Evolutionary conservation across 495 filamentous ascomycete genomes (phyloP).

Genomic region (Amphirosellinia nigrospora): DNA sequence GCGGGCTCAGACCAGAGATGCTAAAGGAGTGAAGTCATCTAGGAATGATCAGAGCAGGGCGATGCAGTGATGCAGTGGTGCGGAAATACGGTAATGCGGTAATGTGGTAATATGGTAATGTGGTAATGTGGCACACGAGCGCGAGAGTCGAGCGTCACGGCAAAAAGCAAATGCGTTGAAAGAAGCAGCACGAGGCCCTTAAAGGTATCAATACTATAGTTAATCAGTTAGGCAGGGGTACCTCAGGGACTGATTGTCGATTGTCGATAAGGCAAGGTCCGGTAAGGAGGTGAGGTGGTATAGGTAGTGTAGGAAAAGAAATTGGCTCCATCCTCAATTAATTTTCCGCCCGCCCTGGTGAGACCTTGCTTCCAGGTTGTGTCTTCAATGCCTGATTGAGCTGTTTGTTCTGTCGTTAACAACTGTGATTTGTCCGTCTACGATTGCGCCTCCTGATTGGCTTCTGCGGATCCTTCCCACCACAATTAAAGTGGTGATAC

Average conservation of each 20-base stretch:
- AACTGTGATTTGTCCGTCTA: neutral
- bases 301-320: too few relatives aligned
- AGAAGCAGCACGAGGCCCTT: conserved; percentile 21
- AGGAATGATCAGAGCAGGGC: conserved; percentile 22
- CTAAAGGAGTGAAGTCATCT: conserved; percentile 45
- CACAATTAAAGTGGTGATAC: conserved; percentile 5
- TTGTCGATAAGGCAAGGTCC: conserved; percentile 26
- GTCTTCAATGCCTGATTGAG: conserved; percentile 6
- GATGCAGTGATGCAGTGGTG: too few relatives aligned
- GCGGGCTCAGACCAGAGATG: conserved; percentile 28
- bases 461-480: neutral
- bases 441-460: neutral
- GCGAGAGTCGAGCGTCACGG: neutral
- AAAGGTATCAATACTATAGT: too few relatives aligned
- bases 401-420: neutral
- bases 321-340: conserved; percentile 7
- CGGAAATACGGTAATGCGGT: too few relatives aligned
- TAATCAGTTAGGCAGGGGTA: too few relatives aligned
- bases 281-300: too few relatives aligned
- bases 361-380: conserved; percentile 4
- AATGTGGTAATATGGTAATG: too few relatives aligned
- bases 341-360: conserved; percentile 18
- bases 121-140: conserved; percentile 20
- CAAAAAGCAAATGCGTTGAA: conserved; percentile 18
- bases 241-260: neutral